Conservation (phyloP, 208 protist genomes). For the Leishmania tarentolae region DNA sequence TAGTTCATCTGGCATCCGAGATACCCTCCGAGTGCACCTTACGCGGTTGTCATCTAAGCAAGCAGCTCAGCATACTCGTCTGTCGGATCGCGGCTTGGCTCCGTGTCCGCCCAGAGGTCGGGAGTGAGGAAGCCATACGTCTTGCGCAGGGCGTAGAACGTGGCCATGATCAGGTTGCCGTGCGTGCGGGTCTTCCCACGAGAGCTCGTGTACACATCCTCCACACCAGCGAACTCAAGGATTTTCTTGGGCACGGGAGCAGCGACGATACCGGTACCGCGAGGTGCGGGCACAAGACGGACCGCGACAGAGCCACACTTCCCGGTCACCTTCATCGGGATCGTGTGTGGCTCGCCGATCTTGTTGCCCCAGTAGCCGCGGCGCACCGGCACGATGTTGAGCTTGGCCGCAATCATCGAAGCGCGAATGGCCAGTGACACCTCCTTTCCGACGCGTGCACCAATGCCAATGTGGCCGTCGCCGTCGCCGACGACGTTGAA, state of each 20-base stretch:
- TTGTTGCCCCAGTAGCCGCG: conserved; percentile 99
- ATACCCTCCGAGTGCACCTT: neutral
- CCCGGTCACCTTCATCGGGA: conserved; percentile 98
- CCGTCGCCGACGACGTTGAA: conserved; percentile 99
- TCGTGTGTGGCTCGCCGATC: conserved; percentile 99
- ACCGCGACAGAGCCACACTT: conserved; percentile 99
- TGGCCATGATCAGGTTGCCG: conserved; percentile 99
- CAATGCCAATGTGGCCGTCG: conserved; percentile 98
- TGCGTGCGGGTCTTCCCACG: conserved; percentile 97
- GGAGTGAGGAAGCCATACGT: conserved; percentile 99
- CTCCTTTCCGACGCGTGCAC: conserved; percentile 99
- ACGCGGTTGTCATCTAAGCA: conserved; percentile 46
- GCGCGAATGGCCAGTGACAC: conserved; percentile 99
- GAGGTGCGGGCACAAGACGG: conserved; percentile 98
- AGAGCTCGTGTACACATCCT: conserved; percentile 99
- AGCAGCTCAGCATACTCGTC: conserved; percentile 93
- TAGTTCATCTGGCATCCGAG: conserved; percentile 18
- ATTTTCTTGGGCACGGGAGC: conserved; percentile 98
- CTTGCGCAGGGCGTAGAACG: conserved; percentile 96
- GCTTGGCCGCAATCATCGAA: conserved; percentile 98
- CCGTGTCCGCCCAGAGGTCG: conserved; percentile 96
- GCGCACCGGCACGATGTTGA: conserved; percentile 98
- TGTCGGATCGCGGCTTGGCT: conserved; percentile 90
- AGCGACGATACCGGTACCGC: conserved; percentile 99
- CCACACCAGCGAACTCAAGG: conserved; percentile 97